phyloP scores from a whole-genome alignment of 176 grass and related monocot species.

The Leersia perrieri region DNA sequence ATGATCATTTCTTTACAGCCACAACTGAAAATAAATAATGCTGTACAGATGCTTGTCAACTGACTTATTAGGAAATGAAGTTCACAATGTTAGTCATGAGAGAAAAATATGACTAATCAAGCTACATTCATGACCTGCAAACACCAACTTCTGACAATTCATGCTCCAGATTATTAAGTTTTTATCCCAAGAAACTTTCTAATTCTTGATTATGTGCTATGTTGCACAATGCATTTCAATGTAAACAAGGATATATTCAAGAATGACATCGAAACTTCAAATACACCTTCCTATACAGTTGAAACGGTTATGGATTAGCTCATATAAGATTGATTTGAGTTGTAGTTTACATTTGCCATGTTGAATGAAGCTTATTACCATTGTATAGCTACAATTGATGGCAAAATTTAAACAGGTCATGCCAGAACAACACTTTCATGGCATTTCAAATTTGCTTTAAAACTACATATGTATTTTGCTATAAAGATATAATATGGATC shows the following conservation, averaged over 20 bases:
- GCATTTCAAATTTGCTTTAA: neutral
- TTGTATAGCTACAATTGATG: neutral
- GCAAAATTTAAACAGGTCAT: constrained; percentile 7
- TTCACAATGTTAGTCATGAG: neutral
- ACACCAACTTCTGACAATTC: neutral
- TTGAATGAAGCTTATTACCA: neutral
- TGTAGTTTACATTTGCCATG: neutral
- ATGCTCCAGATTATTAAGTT: neutral
- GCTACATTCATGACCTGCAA: neutral
- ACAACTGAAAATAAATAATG: neutral
- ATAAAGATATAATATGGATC: neutral
- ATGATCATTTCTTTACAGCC: constrained; percentile 7
- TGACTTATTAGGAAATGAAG: constrained; percentile 6
- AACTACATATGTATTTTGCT: neutral
- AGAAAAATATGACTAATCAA: neutral
- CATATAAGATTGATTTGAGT: neutral
- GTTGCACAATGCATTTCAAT: neutral
- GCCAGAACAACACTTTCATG: neutral
- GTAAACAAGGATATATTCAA: neutral
- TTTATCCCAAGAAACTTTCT: neutral
- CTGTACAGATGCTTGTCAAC: neutral
- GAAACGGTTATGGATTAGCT: neutral
- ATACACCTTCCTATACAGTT: neutral
- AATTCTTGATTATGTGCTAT: constrained; percentile 5
- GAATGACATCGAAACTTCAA: neutral